These are phyloP conservation scores for Chrysanthemum seticuspe DNA, from an alignment of 129 eudicot genomes.

Conservation along the genomic window DNA sequence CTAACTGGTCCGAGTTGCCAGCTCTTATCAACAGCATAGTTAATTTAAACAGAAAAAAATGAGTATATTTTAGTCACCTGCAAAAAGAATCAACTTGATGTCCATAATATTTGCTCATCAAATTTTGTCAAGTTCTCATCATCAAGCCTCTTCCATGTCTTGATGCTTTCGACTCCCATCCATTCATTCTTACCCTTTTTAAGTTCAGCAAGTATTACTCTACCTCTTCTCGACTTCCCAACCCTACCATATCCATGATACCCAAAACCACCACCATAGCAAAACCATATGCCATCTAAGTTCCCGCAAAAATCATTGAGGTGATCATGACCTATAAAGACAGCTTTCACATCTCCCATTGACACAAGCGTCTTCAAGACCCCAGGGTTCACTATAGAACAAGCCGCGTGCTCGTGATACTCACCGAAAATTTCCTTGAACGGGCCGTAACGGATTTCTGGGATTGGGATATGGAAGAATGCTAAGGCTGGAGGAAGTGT, in stretches of 20 bases:
- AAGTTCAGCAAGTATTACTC: conserved; percentile 65
- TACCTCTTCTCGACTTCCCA: conserved; percentile 75
- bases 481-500: conserved; percentile 50
- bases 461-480: conserved; percentile 95
- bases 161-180: conserved; percentile 71
- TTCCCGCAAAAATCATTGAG: conserved; percentile 88
- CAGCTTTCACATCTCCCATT: conserved; percentile 87
- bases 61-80: background rate
- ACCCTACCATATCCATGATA: conserved; percentile 90
- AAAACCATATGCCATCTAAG: conserved; percentile 79
- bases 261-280: conserved; percentile 97
- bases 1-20: too few species aligned
- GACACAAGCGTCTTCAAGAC: conserved; percentile 66
- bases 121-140: conserved; percentile 62
- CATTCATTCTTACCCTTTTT: conserved; percentile 63
- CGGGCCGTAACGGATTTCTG: conserved; percentile 68
- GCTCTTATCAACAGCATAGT: too few species aligned
- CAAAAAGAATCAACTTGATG: conserved; percentile 7
- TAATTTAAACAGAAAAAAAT: background rate
- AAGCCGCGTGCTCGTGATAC: conserved; percentile 63
- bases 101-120: conserved; percentile 87
- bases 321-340: conserved; percentile 93
- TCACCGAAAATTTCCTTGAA: conserved; percentile 51
- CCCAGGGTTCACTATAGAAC: conserved; percentile 75
- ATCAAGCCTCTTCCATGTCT: conserved; percentile 88